These are phyloP conservation scores for Aspergillus biplanus DNA, from an alignment of 495 filamentous ascomycete species.

Conservation along the genomic window DNA sequence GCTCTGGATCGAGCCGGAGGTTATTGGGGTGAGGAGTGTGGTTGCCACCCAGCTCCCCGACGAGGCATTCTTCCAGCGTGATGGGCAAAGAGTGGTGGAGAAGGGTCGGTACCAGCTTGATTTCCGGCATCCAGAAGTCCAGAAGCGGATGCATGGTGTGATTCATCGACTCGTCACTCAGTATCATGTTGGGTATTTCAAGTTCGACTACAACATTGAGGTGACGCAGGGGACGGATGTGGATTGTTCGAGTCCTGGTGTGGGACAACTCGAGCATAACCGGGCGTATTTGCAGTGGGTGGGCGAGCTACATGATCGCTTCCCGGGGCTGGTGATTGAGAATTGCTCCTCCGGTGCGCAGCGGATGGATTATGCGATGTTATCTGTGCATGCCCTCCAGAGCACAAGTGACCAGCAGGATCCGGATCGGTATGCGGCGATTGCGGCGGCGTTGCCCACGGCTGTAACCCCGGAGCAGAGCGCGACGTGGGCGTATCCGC, in stretches of 20 bases:
- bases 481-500: conserved; percentile 32
- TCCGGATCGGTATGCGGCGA: conserved; percentile 27
- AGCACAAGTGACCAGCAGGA: conserved; percentile 31
- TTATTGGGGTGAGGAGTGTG: conserved; percentile 27
- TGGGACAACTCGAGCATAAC: conserved; percentile 25
- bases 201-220: conserved; percentile 35
- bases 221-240: conserved; percentile 30
- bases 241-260: conserved; percentile 19
- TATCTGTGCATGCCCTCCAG: conserved; percentile 24
- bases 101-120: conserved; percentile 28
- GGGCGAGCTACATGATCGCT: conserved; percentile 19
- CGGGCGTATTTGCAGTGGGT: conserved; percentile 26
- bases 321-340: conserved; percentile 24
- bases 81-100: conserved; percentile 24
- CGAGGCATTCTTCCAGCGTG: conserved; percentile 29
- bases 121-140: conserved; percentile 21
- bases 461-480: conserved; percentile 32
- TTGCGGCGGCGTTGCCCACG: conserved; percentile 27
- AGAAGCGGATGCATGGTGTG: conserved; percentile 19
- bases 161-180: conserved; percentile 20
- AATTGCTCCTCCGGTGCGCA: conserved; percentile 28
- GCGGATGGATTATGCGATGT: conserved; percentile 30
- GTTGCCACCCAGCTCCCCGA: conserved; percentile 20
- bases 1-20: conserved; percentile 33
- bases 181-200: conserved; percentile 31